Conservation (phyloP, 495 filamentous ascomycete species). For the Podospora didyma region DNA sequence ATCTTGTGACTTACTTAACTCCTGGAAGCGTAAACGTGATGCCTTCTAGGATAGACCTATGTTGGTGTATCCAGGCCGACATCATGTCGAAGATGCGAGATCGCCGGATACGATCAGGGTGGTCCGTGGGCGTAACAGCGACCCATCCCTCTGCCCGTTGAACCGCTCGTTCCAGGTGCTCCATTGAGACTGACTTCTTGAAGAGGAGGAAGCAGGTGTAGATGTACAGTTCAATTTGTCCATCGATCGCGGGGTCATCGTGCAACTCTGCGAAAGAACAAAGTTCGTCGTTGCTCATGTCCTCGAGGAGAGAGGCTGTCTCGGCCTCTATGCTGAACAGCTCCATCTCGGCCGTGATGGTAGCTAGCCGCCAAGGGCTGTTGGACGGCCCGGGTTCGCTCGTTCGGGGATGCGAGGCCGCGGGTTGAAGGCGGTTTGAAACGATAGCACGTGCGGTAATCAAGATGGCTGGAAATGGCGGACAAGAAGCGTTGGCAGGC, state of each 20-base stretch:
- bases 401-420: neutral
- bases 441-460: neutral
- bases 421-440: neutral
- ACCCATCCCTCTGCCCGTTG: neutral
- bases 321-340: neutral
- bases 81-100: neutral
- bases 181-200: neutral
- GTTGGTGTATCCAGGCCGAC: neutral
- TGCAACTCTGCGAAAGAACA: neutral
- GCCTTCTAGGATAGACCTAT: neutral
- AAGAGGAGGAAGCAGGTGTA: slow-evolving; percentile 1
- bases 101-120: neutral
- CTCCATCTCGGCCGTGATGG: neutral
- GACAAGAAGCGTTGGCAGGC: neutral
- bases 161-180: neutral
- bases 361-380: neutral
- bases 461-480: neutral
- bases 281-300: neutral
- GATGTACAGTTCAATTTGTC: neutral
- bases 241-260: neutral
- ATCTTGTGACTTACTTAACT: neutral
- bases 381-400: neutral
- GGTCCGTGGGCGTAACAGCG: neutral
- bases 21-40: neutral
- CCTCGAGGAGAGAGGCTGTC: neutral